These are phyloP conservation scores for Exophiala lecanii-corni DNA, from an alignment of 2,329 filamentous ascomycete genomes.

Conservation along the genomic window DNA sequence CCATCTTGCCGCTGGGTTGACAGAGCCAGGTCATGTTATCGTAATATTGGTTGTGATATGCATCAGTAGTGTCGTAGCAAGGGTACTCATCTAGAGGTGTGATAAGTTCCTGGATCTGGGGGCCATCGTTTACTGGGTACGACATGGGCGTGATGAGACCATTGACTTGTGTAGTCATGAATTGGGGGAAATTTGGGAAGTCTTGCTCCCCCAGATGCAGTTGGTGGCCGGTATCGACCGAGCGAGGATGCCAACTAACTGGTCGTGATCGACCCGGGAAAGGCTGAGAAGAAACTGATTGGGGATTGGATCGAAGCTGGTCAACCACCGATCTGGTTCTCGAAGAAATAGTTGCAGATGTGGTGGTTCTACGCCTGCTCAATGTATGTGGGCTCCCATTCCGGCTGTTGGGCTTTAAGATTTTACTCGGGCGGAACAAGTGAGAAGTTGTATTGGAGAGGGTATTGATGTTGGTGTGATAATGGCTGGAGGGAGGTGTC, in stretches of 20 bases:
- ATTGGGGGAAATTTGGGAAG: conserved; percentile 1
- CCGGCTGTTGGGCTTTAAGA: conserved; percentile 24
- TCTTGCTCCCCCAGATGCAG: neutral
- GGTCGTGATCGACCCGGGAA: conserved; percentile 16
- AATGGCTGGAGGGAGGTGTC: conserved; percentile 5
- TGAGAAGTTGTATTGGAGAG: conserved; percentile 17
- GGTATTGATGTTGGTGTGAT: conserved; percentile 9
- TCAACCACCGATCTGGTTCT: conserved; percentile 23
- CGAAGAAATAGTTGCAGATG: conserved; percentile 15
- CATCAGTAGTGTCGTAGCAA: conserved; percentile 5
- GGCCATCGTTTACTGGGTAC: conserved; percentile 20
- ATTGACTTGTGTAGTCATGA: conserved; percentile 23
- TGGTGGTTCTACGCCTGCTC: conserved; percentile 22
- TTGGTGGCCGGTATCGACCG: conserved; percentile 5
- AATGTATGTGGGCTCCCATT: conserved; percentile 22
- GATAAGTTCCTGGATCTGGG: conserved; percentile 24
- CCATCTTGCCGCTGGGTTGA: conserved; percentile 3
- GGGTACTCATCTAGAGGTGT: conserved; percentile 22
- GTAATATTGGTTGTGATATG: conserved; percentile 5
- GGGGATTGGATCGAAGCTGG: conserved; percentile 16
- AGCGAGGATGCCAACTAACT: conserved; percentile 26
- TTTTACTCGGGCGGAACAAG: conserved; percentile 21
- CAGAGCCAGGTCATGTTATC: conserved; percentile 12
- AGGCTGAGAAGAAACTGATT: conserved; percentile 8
- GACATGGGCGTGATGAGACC: conserved; percentile 26